These are phyloP conservation scores for Talaromyces albobiverticillius DNA, from an alignment of 2,329 filamentous ascomycete genomes.

Conservation along the genomic window DNA sequence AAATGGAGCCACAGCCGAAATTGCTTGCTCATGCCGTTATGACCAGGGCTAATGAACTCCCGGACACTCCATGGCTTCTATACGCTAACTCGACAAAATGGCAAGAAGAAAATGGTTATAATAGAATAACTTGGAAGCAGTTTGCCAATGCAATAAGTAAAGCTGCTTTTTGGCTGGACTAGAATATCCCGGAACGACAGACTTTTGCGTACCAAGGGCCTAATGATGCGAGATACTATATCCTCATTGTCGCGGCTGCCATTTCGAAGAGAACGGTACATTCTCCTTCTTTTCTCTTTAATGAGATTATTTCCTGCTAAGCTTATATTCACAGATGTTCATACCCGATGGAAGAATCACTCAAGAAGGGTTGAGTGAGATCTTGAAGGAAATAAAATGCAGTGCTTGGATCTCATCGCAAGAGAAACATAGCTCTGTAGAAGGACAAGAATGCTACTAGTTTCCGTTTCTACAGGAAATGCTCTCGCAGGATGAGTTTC, in stretches of 20 bases:
- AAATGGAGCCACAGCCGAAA: too few species aligned
- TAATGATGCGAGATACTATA: neutral
- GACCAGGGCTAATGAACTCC: too few species aligned
- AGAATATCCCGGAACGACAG: neutral
- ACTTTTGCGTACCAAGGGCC: neutral
- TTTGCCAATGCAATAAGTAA: neutral
- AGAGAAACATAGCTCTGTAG: neutral
- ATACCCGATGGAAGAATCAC: neutral
- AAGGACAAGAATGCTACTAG: neutral
- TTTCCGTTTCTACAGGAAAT: neutral
- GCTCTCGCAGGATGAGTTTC: neutral
- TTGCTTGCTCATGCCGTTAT: too few species aligned
- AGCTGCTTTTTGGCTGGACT: neutral
- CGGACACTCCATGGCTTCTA: too few species aligned
- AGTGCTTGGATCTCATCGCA: neutral
- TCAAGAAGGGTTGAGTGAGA: neutral
- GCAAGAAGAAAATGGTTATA: too few species aligned
- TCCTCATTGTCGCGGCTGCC: neutral
- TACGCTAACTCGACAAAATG: too few species aligned
- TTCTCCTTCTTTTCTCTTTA: too few species aligned
- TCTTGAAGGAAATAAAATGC: neutral
- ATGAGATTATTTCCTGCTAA: neutral
- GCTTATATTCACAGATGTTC: neutral
- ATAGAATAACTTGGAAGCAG: neutral
- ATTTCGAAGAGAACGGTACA: neutral